Evolutionary conservation across 2,329 filamentous ascomycete genomes (phyloP).

Genomic region (Ophiostoma sp.): DNA sequence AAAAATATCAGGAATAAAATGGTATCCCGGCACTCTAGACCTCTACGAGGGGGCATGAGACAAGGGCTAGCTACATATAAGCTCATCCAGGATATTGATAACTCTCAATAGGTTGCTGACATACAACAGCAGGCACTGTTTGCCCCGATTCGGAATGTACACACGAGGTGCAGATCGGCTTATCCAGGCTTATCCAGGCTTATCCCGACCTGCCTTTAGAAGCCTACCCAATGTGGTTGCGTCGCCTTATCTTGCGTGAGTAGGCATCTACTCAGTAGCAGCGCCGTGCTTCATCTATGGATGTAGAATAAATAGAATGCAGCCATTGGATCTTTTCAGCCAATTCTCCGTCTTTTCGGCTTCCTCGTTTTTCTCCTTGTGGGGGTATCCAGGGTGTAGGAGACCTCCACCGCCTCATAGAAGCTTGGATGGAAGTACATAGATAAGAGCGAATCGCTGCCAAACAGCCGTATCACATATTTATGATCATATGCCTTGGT

Average conservation of each 20-base stretch:
- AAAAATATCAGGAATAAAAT: background rate
- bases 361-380: background rate
- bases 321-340: background rate
- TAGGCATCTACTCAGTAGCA: background rate
- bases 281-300: background rate
- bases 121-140: conserved; percentile 4
- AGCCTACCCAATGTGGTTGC: conserved; percentile 11
- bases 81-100: background rate
- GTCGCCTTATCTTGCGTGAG: conserved; percentile 11
- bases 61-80: conserved; percentile 7
- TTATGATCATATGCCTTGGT: background rate
- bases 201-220: background rate
- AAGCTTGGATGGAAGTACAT: background rate
- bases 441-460: background rate
- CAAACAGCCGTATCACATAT: background rate
- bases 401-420: background rate
- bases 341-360: background rate
- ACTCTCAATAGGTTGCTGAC: background rate
- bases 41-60: background rate
- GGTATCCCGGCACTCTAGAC: background rate
- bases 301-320: background rate
- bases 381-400: background rate
- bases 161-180: conserved; percentile 6
- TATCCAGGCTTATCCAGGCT: background rate
- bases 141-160: conserved; percentile 12